A percentile compares a stretch with the other conserved stretches of the same genome.
Conservation (phyloP, 169 alveolate species). For the Plasmodium relictum region DNA sequence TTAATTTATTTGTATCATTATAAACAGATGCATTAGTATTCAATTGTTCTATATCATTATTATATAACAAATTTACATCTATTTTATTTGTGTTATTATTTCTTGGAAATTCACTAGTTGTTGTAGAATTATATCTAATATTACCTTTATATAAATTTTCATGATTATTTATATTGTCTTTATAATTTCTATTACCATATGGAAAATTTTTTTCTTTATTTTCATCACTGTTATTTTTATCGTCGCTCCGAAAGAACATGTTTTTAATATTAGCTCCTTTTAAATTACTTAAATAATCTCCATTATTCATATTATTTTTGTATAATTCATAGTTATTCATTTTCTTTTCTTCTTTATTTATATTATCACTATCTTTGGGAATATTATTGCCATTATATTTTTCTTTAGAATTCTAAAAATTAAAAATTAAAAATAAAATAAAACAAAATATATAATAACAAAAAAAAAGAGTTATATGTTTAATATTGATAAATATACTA, state of each 20-base stretch:
- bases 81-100: constrained; percentile 40
- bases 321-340: constrained; percentile 68
- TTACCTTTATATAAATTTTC: constrained; percentile 8
- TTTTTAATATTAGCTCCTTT: constrained; percentile 41
- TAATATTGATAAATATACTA: not conserved
- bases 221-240: constrained; percentile 27
- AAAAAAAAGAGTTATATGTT: not conserved
- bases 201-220: constrained; percentile 31
- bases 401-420: constrained; percentile 33
- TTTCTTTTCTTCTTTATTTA: constrained; percentile 36
- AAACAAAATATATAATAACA: not conserved
- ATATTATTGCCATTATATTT: constrained; percentile 24
- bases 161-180: constrained; percentile 18
- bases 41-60: constrained; percentile 39
- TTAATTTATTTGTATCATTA: constrained; percentile 50
- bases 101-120: constrained; percentile 13
- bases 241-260: constrained; percentile 28
- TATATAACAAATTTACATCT: constrained; percentile 47
- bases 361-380: constrained; percentile 21
- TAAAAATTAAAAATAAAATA: not conserved
- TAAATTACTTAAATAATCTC: constrained; percentile 23
- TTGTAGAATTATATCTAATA: constrained; percentile 43
- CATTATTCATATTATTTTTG: constrained; percentile 38
- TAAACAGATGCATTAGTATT: constrained; percentile 51
- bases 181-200: constrained; percentile 45